Evolutionary conservation across 305 asterid genomes (phyloP).

Genomic region (Andrographis paniculata): DNA sequence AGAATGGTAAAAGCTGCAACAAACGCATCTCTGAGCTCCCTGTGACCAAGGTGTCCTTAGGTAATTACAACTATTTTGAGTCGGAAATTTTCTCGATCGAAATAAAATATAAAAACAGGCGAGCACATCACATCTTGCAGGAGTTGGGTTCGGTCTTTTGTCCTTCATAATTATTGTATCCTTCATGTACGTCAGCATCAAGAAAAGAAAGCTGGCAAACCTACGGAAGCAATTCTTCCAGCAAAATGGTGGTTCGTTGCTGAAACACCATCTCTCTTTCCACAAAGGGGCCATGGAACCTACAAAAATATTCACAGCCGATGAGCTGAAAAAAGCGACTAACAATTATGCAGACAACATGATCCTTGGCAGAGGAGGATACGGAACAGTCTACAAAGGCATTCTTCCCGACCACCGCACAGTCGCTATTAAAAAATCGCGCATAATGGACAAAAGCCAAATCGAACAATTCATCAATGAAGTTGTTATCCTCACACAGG

Average conservation of each 20-base stretch:
- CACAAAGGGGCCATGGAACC: slow-evolving; percentile 24
- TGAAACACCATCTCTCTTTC: slow-evolving; percentile 42
- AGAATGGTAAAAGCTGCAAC: not conserved
- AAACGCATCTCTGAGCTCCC: not conserved
- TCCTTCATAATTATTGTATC: slow-evolving; percentile 22
- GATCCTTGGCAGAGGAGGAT: slow-evolving; percentile 34
- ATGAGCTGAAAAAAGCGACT: slow-evolving; percentile 42
- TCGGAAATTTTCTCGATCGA: not conserved
- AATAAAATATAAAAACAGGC: not conserved
- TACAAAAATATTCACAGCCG: slow-evolving; percentile 33
- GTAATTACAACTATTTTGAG: not conserved
- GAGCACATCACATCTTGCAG: slow-evolving; percentile 16
- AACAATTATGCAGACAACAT: slow-evolving; percentile 33
- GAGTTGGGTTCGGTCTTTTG: slow-evolving; percentile 39
- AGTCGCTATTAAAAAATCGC: slow-evolving; percentile 44
- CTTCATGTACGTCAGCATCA: slow-evolving; percentile 23
- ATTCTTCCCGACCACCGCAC: slow-evolving; percentile 22
- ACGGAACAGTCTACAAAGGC: slow-evolving; percentile 24
- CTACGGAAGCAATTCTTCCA: slow-evolving; percentile 39
- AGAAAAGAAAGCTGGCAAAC: slow-evolving; percentile 27
- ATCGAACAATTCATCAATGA: slow-evolving; percentile 44
- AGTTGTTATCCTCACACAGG: slow-evolving; percentile 34
- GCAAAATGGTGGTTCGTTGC: slow-evolving; percentile 46
- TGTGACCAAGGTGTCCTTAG: not conserved
- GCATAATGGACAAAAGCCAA: slow-evolving; percentile 32